These are phyloP conservation scores for Aspergillus ruber DNA, from an alignment of 2,329 filamentous ascomycete genomes.

Conservation along the genomic window DNA sequence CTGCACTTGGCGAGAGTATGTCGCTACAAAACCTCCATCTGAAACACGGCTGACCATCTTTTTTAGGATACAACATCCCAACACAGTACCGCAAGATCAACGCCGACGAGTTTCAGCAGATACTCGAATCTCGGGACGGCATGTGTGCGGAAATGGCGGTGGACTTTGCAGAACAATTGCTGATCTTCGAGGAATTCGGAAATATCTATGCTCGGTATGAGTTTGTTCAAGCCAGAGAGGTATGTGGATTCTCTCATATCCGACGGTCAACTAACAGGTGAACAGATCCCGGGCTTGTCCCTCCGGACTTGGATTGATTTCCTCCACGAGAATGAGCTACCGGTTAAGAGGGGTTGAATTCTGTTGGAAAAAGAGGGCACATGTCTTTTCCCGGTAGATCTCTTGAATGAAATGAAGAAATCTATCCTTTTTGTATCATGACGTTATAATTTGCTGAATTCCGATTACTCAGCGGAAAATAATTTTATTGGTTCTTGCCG, in stretches of 20 bases:
- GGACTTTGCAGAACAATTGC: conserved; percentile 9
- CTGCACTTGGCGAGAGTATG: conserved; percentile 1
- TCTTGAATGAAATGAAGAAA: neutral
- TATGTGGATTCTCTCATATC: neutral
- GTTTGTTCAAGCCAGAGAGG: conserved; percentile 4
- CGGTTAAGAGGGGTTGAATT: neutral
- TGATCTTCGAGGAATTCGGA: conserved; percentile 9
- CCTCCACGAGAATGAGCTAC: neutral
- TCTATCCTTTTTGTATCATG: neutral
- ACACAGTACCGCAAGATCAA: neutral
- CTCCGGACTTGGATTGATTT: conserved; percentile 1
- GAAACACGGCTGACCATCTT: neutral
- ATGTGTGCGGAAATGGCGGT: conserved; percentile 5
- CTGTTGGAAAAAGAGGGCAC: neutral
- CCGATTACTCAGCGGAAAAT: neutral
- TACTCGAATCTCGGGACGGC: conserved; percentile 5
- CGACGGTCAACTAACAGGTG: neutral
- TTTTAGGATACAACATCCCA: neutral
- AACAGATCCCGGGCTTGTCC: neutral
- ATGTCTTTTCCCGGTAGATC: neutral
- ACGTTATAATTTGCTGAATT: neutral
- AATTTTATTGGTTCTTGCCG: neutral
- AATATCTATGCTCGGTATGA: conserved; percentile 7
- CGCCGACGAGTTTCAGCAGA: conserved; percentile 4
- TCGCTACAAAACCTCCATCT: neutral